Conservation (phyloP, 352 stramenopile genomes). For the Ophiocytium majus region DNA sequence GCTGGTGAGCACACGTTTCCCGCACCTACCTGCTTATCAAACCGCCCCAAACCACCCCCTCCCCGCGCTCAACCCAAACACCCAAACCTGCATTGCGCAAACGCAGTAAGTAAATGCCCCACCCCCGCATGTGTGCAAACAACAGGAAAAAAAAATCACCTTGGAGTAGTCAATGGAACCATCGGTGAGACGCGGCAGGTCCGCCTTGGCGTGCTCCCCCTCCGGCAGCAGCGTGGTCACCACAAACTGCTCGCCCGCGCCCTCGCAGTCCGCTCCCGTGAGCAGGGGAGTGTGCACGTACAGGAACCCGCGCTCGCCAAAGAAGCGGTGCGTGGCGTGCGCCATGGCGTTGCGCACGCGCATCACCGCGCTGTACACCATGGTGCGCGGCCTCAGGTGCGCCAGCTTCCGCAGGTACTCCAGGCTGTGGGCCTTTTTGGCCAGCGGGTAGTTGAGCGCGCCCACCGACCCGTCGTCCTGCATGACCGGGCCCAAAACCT, state of each 20-base stretch:
- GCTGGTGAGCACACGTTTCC: no score
- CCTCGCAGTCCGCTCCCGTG: constrained; percentile 94
- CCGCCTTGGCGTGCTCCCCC: constrained; percentile 21
- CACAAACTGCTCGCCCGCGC: constrained; percentile 93
- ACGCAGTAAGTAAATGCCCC: no score
- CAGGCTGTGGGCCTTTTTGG: constrained; percentile 85
- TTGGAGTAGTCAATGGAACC: constrained; percentile 81
- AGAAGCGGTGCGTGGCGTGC: constrained; percentile 87
- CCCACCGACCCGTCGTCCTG: constrained; percentile 34
- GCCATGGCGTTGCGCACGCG: constrained; percentile 86
- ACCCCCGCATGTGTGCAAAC: no score
- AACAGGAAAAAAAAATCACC: no score
- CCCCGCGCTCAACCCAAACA: no score
- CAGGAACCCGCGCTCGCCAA: constrained; percentile 83
- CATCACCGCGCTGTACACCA: constrained; percentile 74
- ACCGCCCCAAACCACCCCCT: no score
- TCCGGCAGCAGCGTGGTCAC: constrained; percentile 80
- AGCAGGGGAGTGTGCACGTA: constrained; percentile 93
- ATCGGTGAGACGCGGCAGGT: constrained; percentile 61
- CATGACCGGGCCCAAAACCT: constrained; percentile 58
- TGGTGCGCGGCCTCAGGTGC: constrained; percentile 84
- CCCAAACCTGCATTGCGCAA: no score
- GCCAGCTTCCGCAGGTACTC: constrained; percentile 86
- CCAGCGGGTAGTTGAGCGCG: constrained; percentile 77
- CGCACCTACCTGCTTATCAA: no score